These are phyloP conservation scores for Akanthomyces dipterigenus DNA, from an alignment of 2,329 filamentous ascomycete genomes.

Conservation along the genomic window DNA sequence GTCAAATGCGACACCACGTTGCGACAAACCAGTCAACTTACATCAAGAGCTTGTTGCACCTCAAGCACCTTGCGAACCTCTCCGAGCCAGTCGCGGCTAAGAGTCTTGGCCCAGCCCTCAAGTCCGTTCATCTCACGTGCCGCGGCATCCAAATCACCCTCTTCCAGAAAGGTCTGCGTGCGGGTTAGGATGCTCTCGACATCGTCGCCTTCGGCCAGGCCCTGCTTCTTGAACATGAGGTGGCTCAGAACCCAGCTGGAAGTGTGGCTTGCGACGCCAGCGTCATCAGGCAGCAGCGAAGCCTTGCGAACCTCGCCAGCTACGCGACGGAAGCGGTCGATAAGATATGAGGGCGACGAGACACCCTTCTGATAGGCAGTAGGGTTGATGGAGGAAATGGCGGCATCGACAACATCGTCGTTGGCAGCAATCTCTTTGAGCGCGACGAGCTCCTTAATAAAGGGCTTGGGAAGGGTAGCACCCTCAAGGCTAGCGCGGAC, in stretches of 20 bases:
- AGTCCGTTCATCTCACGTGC: conserved; percentile 93
- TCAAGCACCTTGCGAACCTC: conserved; percentile 91
- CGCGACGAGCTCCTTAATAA: conserved; percentile 86
- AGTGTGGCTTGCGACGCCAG: conserved; percentile 89
- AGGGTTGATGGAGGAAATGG: conserved; percentile 94
- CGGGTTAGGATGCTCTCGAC: conserved; percentile 90
- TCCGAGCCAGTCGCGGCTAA: conserved; percentile 87
- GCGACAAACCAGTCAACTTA: conserved; percentile 42
- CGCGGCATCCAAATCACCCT: conserved; percentile 85
- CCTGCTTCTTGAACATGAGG: conserved; percentile 92
- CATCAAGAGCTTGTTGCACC: conserved; percentile 92
- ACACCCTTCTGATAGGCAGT: conserved; percentile 88
- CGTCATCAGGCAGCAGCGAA: conserved; percentile 82
- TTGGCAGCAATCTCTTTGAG: conserved; percentile 85
- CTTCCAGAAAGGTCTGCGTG: conserved; percentile 84
- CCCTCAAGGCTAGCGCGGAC: conserved; percentile 78
- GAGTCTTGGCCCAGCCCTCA: conserved; percentile 88
- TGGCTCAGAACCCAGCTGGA: conserved; percentile 87
- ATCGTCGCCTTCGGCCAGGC: conserved; percentile 74
- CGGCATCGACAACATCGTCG: conserved; percentile 81
- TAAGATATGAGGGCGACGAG: conserved; percentile 73
- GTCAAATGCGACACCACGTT: conserved; percentile 11
- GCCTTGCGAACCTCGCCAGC: conserved; percentile 91
- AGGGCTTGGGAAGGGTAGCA: conserved; percentile 65
- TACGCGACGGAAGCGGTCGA: conserved; percentile 93